phyloP scores from a whole-genome alignment of 805 yeast species.

The Limtongia smithiae region DNA sequence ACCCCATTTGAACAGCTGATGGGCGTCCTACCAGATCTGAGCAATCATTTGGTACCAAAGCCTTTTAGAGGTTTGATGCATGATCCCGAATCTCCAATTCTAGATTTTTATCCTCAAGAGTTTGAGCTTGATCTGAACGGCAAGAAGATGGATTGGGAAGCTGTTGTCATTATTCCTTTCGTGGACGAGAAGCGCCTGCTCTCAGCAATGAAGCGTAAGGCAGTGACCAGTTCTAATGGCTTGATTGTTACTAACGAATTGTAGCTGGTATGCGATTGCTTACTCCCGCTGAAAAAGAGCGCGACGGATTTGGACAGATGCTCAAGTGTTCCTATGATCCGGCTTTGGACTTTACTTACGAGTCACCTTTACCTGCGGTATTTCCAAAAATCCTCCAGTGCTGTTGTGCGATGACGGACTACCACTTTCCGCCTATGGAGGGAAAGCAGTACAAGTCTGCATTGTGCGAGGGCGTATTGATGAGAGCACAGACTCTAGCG shows the following conservation, averaged over 20 bases:
- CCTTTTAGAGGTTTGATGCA: slow-evolving; percentile 72
- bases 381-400: slow-evolving; percentile 77
- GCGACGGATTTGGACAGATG: slow-evolving; percentile 75
- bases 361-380: slow-evolving; percentile 71
- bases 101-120: slow-evolving; percentile 84
- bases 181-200: slow-evolving; percentile 78
- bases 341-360: slow-evolving; percentile 61
- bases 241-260: neutral
- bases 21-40: slow-evolving; percentile 96
- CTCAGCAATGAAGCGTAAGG: slow-evolving; percentile 56
- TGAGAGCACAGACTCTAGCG: slow-evolving; percentile 70
- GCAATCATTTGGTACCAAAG: slow-evolving; percentile 71
- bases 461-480: slow-evolving; percentile 59
- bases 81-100: slow-evolving; percentile 79
- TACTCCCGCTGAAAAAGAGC: slow-evolving; percentile 61
- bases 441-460: slow-evolving; percentile 44
- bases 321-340: slow-evolving; percentile 71
- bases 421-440: slow-evolving; percentile 49
- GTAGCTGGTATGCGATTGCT: slow-evolving; percentile 53
- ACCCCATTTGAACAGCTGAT: slow-evolving; percentile 91
- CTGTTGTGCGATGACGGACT: slow-evolving; percentile 66
- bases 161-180: slow-evolving; percentile 86
- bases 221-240: neutral
- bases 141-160: slow-evolving; percentile 96
- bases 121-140: slow-evolving; percentile 91